phyloP scores from a whole-genome alignment of 768 basidiomycete species.

The Psilocybe cubensis region DNA sequence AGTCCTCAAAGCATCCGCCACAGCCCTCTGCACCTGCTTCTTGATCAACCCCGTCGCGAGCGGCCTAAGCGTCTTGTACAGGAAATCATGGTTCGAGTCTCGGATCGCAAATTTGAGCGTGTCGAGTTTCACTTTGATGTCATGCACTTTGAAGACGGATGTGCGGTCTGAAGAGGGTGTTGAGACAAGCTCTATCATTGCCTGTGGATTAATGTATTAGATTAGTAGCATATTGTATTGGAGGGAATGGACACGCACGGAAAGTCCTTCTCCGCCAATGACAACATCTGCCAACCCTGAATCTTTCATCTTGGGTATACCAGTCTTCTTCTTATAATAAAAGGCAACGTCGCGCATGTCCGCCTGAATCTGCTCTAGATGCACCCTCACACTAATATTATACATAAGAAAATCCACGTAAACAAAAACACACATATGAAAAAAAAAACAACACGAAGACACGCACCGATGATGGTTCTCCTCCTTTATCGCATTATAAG shows the following conservation, averaged over 20 bases:
- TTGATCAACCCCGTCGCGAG: constrained; percentile 85
- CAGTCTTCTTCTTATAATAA: constrained; percentile 85
- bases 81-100: constrained; percentile 86
- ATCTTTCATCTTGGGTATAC: constrained; percentile 80
- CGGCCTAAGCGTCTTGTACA: constrained; percentile 85
- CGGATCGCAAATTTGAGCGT: constrained; percentile 89
- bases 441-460: not conserved
- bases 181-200: constrained; percentile 62
- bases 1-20: constrained; percentile 71
- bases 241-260: constrained; percentile 39
- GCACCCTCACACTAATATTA: constrained; percentile 66
- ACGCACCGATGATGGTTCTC: constrained; percentile 58
- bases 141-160: constrained; percentile 74
- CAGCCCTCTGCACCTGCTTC: constrained; percentile 59
- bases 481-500: constrained; percentile 65
- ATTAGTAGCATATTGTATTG: not conserved
- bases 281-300: constrained; percentile 86
- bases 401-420: not conserved
- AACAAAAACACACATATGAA: no score
- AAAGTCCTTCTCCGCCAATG: constrained; percentile 83
- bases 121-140: constrained; percentile 81
- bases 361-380: constrained; percentile 85
- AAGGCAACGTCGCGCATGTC: constrained; percentile 95
- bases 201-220: constrained; percentile 28
- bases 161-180: constrained; percentile 63